These are phyloP conservation scores for Pseudogymnoascus sp. DNA, from an alignment of 2,329 filamentous ascomycete genomes.

Conservation along the genomic window DNA sequence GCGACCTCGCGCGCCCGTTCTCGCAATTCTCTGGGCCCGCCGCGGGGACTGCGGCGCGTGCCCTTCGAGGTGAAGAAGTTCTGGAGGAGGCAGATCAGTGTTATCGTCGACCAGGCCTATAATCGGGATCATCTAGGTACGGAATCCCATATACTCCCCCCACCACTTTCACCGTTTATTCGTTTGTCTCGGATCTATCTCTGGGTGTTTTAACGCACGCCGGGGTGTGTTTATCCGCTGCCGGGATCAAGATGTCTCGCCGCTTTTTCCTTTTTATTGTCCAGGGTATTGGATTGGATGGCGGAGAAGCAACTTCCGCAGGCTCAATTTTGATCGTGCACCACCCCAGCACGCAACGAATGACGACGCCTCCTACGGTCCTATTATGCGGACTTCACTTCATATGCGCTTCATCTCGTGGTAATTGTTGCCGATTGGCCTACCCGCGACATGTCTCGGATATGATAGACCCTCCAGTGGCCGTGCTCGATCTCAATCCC, in stretches of 20 bases:
- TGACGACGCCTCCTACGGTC: not conserved
- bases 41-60: conserved; percentile 12
- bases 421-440: not conserved
- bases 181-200: conserved; percentile 4
- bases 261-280: conserved; percentile 5
- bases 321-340: not conserved
- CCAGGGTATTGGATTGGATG: conserved; percentile 3
- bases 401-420: not conserved
- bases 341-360: conserved; percentile 1
- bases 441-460: not conserved
- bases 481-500: not conserved
- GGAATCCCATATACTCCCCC: conserved; percentile 14
- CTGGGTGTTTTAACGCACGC: not conserved
- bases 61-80: conserved; percentile 27
- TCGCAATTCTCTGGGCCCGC: conserved; percentile 1
- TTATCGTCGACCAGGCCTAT: conserved; percentile 40
- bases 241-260: not conserved
- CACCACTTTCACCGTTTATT: not conserved
- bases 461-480: not conserved
- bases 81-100: conserved; percentile 41
- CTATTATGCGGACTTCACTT: not conserved
- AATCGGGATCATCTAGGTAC: conserved; percentile 50
- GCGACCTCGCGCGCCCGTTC: not conserved
- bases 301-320: conserved; percentile 6
- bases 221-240: not conserved